Conservation (phyloP, 2,329 filamentous ascomycete genomes). For the Neoascochyta sp. region DNA sequence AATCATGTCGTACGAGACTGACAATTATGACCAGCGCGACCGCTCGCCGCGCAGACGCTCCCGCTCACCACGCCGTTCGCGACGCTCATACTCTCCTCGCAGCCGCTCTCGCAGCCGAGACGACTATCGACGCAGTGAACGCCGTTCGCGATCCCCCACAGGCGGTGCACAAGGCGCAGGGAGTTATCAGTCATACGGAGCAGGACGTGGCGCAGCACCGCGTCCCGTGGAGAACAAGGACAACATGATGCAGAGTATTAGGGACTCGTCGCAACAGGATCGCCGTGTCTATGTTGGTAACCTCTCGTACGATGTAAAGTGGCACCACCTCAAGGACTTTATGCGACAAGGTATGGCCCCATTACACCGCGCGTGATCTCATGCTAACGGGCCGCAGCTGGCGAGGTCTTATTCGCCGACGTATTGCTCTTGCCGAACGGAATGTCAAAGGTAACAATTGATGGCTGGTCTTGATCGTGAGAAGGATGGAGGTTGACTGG, state of each 20-base stretch:
- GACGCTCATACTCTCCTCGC: constrained; percentile 62
- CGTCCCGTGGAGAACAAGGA: constrained; percentile 86
- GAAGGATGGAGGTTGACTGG: constrained; percentile 98
- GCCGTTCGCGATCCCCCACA: constrained; percentile 77
- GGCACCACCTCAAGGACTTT: constrained; percentile 99
- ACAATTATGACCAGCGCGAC: constrained; percentile 40
- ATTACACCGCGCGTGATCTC: constrained; percentile 12
- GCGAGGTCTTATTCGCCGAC: constrained; percentile 99
- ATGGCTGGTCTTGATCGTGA: constrained; percentile 70
- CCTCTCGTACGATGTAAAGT: constrained; percentile 98
- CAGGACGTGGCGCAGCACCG: constrained; percentile 48
- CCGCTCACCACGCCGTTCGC: constrained; percentile 46
- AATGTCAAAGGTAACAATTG: constrained; percentile 99
- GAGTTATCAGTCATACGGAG: constrained; percentile 58
- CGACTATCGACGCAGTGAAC: constrained; percentile 45
- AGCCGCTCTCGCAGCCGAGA: constrained; percentile 75
- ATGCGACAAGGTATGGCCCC: constrained; percentile 89
- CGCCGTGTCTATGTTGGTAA: constrained; percentile 99
- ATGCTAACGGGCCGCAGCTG: constrained; percentile 61
- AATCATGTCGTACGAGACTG: constrained; percentile 39
- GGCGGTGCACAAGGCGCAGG: constrained; percentile 66
- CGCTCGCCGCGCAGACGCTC: constrained; percentile 67
- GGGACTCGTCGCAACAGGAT: constrained; percentile 95
- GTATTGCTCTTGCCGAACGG: constrained; percentile 99
- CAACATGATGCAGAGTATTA: constrained; percentile 92